Evolutionary conservation across 768 basidiomycete species (phyloP), one percentile per base, ranked within the genome.

Genomic region (Rhizopogon sp.): DNA sequence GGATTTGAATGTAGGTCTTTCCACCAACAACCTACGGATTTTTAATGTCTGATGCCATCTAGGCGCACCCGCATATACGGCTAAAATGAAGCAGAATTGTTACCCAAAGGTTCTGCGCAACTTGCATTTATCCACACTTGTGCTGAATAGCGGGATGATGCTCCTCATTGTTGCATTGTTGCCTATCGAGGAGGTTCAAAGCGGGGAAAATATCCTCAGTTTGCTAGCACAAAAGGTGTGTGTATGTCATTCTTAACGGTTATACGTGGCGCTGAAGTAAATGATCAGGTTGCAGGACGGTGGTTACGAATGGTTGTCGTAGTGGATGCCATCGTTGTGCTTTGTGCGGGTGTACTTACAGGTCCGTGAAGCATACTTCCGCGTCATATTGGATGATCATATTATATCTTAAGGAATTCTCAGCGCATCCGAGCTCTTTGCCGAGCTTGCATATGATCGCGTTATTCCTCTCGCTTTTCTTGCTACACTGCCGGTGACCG

Each of bases 301-400:
- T 88, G 85, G 85, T 62, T 90, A 22, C 72, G 85, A 14, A 75
- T 74, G 11, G 81, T 80, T 75, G 72, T 88, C 10, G 85, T 82
- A 1, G 74, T 81, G 0, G 88, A 91, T 59, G 85, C 87, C 3
- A 75, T 84, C 43, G 65, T 86, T n/a, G 88, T 89, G 13, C 75
- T 90, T 2, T 85, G 82, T 54, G 87, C 85, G 2, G 87, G 86
- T 1, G 82, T 89, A 28, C 72, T 90, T 7, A 84, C 86, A 40
- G 87, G 88, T 76, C 60, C 57, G 65, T 56, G 14, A 25, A 42
- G 13, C 28, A 51, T 47, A 17, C 14, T 43, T 6, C 16, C 6
- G 39, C n/a, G 29, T 13, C 47, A 31, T 39, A 54, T 29, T 54
- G 29, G 3, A 37, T 54, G 25, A 16, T 16, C n/a, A 22, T 52